These are phyloP conservation scores for Erucastrum elatum DNA, from an alignment of 345 rosid genomes.

Conservation along the genomic window DNA sequence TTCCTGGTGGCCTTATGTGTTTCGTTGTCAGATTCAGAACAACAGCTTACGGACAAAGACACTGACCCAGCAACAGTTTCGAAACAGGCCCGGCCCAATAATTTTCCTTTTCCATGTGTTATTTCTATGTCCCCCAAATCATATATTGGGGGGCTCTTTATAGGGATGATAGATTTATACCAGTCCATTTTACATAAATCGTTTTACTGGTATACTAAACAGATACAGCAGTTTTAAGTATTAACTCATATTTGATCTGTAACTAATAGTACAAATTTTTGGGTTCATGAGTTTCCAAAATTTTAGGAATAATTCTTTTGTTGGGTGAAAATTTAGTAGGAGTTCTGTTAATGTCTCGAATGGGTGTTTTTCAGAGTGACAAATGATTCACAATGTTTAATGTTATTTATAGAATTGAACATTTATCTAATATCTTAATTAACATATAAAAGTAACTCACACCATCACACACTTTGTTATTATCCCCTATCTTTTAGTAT, in stretches of 20 bases:
- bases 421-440: background rate
- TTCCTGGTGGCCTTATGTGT: constrained; percentile 41
- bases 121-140: background rate
- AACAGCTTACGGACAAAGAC: constrained; percentile 37
- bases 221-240: background rate
- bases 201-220: background rate
- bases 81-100: constrained; percentile 37
- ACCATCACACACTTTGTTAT: constrained; percentile 18
- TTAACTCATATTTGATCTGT: background rate
- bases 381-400: background rate
- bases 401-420: background rate
- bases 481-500: background rate
- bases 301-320: background rate
- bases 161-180: background rate
- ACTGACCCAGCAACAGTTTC: constrained; percentile 55
- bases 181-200: background rate
- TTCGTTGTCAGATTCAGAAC: constrained; percentile 24
- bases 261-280: background rate
- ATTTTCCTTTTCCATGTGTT: background rate
- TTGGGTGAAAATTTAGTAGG: background rate
- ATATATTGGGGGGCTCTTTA: background rate
- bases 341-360: background rate
- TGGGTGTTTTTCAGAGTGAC: background rate
- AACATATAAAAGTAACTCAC: background rate
- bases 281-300: background rate